Evolutionary conservation across 768 basidiomycete species (phyloP), one percentile per base, ranked within the genome.

Genomic region (Mycena amicta): DNA sequence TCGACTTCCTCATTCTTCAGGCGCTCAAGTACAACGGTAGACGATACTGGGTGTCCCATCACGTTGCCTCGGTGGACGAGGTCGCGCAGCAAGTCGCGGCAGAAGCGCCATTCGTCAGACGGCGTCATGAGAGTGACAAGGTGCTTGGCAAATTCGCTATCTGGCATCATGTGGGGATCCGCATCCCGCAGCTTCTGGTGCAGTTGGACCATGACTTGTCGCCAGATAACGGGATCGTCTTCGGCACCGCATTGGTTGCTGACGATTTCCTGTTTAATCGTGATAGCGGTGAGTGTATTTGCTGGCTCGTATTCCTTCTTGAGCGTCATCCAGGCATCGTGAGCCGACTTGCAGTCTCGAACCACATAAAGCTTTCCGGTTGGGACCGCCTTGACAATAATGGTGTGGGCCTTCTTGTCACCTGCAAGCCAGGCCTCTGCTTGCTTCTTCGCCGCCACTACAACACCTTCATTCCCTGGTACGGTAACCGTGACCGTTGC

Each of bases 91-190:
- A 30, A 50, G 29, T 59, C 57, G 11, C 52, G 55, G n/a, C 60
- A 56, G 25, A 13, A 53, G 15, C 18, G 52, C 52, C 28, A 37
- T 29, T 61, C 22, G 28, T 57, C 40, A 20, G 50, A n/a, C 50
- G 3, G 51, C 6, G 56, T 39, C 60, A 61, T 61, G 25, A 53
- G 55, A 0, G 55, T 61, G 18, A 61, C 52, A 1, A 57, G 39
- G 18, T 57, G 56, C n/a, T 57, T 61, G 28, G 60, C 60, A 28
- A 61, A 61, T n/a, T 61, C 59, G 33, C 6, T 16, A n/a, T 61
- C 56, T 1, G 60, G 56, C 60, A 61, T 61, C 51, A 53, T 57
- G 46, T 12, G 4, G 16, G 54, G 60, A 46, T 56, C 55, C 2
- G 55, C 56, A 8, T 57, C 55, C 3, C 58, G 58, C 49, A 58